phyloP scores from a whole-genome alignment of 495 filamentous ascomycete species.

The Lasiosphaeria hispida region DNA sequence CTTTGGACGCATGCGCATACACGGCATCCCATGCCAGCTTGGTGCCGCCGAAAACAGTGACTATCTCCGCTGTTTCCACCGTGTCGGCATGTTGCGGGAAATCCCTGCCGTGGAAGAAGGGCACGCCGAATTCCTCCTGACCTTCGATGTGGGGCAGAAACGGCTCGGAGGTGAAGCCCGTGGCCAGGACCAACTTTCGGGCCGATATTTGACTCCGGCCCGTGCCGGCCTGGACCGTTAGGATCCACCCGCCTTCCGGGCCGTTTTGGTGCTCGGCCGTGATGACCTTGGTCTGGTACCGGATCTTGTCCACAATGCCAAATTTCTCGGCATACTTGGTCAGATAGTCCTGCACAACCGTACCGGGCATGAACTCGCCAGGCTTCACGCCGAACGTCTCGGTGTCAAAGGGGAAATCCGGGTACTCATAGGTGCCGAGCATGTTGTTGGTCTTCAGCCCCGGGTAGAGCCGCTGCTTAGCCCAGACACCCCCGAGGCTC shows the following conservation, averaged over 20 bases:
- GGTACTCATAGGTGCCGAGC: conserved; percentile 67
- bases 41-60: conserved; percentile 66
- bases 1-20: conserved; percentile 63
- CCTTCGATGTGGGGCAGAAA: conserved; percentile 39
- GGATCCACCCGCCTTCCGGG: conserved; percentile 37
- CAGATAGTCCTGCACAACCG: conserved; percentile 64
- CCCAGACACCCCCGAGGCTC: conserved; percentile 68
- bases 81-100: conserved; percentile 39
- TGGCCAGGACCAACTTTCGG: conserved; percentile 36
- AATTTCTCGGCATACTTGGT: conserved; percentile 60
- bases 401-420: conserved; percentile 69
- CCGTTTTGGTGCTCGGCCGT: conserved; percentile 47
- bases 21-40: conserved; percentile 80
- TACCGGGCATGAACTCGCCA: conserved; percentile 67
- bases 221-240: conserved; percentile 30
- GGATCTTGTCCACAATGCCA: conserved; percentile 52
- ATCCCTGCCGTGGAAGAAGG: conserved; percentile 64
- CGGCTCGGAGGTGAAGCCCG: conserved; percentile 38
- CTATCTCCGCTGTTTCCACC: conserved; percentile 33
- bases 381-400: conserved; percentile 56
- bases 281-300: conserved; percentile 51
- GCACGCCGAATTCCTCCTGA: conserved; percentile 41
- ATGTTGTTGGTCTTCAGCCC: conserved; percentile 62
- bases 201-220: conserved; percentile 23
- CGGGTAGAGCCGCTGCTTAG: conserved; percentile 60